phyloP scores from a whole-genome alignment of 2,329 filamentous ascomycete genomes.

The Fusarium fujikuroi region DNA sequence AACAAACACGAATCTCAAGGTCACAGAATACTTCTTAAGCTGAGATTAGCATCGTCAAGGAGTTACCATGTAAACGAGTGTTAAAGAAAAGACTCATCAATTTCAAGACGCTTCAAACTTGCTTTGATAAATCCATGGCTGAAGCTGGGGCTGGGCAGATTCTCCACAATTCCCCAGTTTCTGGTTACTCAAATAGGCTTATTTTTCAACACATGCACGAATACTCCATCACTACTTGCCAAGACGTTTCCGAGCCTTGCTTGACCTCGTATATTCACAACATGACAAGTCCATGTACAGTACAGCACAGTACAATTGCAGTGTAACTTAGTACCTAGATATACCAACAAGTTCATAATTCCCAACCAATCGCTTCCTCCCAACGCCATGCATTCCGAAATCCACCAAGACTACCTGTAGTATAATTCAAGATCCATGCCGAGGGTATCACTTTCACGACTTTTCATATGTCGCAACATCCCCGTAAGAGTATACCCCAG shows the following conservation, averaged over 20 bases:
- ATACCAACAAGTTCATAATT: background rate
- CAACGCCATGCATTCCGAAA: conserved; percentile 33
- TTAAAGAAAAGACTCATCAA: conserved; percentile 5
- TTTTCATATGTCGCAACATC: conserved; percentile 38
- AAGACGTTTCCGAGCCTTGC: background rate
- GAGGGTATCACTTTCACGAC: conserved; percentile 1
- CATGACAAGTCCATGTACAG: background rate
- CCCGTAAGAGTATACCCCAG: conserved; percentile 43
- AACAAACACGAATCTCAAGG: background rate
- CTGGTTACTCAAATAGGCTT: conserved; percentile 1
- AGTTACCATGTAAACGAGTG: background rate
- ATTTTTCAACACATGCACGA: background rate
- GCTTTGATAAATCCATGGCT: conserved; percentile 1
- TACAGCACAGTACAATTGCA: background rate
- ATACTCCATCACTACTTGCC: background rate
- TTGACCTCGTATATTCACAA: background rate
- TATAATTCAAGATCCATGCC: background rate
- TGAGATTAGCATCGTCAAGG: background rate
- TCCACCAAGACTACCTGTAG: background rate
- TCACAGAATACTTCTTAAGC: background rate
- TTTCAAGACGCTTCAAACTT: conserved; percentile 8
- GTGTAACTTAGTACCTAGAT: background rate
- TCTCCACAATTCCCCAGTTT: conserved; percentile 24
- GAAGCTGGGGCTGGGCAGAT: background rate
- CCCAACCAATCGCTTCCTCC: conserved; percentile 17